phyloP scores from a whole-genome alignment of 2,329 filamentous ascomycete genomes.

The Fusarium setosum region DNA sequence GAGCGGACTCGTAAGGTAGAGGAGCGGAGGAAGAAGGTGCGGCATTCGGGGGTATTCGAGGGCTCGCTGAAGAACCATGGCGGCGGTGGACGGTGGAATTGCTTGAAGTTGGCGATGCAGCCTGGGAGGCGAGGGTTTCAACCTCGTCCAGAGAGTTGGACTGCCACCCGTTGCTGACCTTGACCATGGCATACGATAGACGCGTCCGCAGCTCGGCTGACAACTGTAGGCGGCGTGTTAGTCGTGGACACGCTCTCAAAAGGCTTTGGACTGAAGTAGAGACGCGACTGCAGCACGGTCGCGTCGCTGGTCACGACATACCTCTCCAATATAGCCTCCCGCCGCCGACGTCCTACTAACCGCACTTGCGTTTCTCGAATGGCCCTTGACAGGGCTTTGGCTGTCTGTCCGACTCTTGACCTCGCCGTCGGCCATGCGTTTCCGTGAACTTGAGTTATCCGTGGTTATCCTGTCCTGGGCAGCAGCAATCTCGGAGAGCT shows the following conservation, averaged over 20 bases:
- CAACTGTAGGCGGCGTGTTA: constrained; percentile 60
- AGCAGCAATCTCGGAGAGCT: constrained; percentile 69
- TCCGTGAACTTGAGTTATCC: constrained; percentile 60
- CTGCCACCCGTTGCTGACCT: constrained; percentile 92
- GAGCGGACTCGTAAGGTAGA: constrained; percentile 44
- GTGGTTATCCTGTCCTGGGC: constrained; percentile 61
- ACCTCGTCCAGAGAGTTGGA: constrained; percentile 81
- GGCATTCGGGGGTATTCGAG: constrained; percentile 53
- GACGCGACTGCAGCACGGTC: constrained; percentile 1
- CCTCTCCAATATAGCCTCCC: constrained; percentile 81
- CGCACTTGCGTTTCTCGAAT: constrained; percentile 79
- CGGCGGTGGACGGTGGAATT: constrained; percentile 65
- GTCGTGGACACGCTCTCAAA: neutral
- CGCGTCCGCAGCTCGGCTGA: constrained; percentile 85
- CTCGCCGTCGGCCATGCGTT: constrained; percentile 81
- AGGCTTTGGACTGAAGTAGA: neutral
- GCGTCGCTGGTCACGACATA: constrained; percentile 55
- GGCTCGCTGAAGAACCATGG: constrained; percentile 65
- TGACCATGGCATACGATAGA: constrained; percentile 92
- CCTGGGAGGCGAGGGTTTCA: constrained; percentile 78
- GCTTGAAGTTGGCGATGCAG: constrained; percentile 71
- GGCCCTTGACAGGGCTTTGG: constrained; percentile 63
- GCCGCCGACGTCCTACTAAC: constrained; percentile 69
- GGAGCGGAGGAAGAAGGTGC: constrained; percentile 43
- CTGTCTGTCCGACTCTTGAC: constrained; percentile 67